phyloP scores from a whole-genome alignment of 2,329 filamentous ascomycete genomes.

The Phoma sp. region DNA sequence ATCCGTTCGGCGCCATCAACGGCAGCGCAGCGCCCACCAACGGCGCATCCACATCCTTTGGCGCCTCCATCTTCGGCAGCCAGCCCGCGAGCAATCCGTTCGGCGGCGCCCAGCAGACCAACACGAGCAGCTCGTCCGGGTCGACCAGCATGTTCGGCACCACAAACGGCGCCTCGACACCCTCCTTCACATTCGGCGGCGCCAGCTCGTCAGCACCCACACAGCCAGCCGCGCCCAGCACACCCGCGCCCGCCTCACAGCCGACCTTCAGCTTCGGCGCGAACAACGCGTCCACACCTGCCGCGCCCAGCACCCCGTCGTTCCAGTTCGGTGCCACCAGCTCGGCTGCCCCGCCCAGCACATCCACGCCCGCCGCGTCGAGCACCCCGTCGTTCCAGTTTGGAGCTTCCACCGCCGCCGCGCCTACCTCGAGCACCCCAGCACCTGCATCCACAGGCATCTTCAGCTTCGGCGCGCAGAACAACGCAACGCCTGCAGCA shows the following conservation, averaged over 20 bases:
- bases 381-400: conserved; percentile 24
- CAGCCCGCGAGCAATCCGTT: conserved; percentile 31
- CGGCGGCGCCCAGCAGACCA: conserved; percentile 27
- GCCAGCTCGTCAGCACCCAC: conserved; percentile 18
- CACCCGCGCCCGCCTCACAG: conserved; percentile 23
- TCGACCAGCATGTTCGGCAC: conserved; percentile 26
- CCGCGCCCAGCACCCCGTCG: conserved; percentile 13
- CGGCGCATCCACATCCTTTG: conserved; percentile 26
- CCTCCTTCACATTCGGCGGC: conserved; percentile 16
- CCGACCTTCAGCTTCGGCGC: conserved; percentile 12
- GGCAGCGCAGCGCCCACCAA: conserved; percentile 29
- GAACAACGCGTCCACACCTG: conserved; percentile 16
- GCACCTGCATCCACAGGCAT: conserved; percentile 22
- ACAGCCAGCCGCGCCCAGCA: conserved; percentile 17
- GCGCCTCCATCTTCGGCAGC: conserved; percentile 28
- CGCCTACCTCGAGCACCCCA: conserved; percentile 21
- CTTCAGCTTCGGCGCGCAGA: conserved; percentile 27
- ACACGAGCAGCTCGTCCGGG: conserved; percentile 18
- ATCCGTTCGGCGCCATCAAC: conserved; percentile 30
- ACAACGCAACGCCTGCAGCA: conserved; percentile 16
- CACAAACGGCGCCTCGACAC: conserved; percentile 19
- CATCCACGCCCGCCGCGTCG: conserved; percentile 14
- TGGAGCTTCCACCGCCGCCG: conserved; percentile 20
- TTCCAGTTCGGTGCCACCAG: conserved; percentile 23
- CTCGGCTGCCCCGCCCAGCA: conserved; percentile 17